Evolutionary conservation across 495 filamentous ascomycete genomes (phyloP).

Genomic region (Penicillium arizonense): DNA sequence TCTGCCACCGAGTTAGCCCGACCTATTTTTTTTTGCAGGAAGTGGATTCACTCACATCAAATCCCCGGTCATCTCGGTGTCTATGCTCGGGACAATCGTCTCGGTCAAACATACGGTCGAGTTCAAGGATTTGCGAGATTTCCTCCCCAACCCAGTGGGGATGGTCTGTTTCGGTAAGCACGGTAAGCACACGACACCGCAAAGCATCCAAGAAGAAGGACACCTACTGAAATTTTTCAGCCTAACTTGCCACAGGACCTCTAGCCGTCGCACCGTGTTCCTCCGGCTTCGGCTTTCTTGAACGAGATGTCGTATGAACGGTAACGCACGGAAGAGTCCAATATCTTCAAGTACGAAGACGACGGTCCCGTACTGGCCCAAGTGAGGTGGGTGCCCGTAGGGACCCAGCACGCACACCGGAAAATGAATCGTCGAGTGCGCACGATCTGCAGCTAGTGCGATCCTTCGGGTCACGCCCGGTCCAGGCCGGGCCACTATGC

Average conservation of each 20-base stretch:
- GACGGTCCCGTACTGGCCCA: constrained; percentile 2
- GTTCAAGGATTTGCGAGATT: neutral
- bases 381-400: neutral
- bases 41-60: neutral
- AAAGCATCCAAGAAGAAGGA: neutral
- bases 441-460: neutral
- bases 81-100: neutral
- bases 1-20: neutral
- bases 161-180: neutral
- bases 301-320: constrained; percentile 4
- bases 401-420: constrained; percentile 2
- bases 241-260: constrained; percentile 1
- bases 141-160: neutral
- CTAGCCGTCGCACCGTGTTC: neutral
- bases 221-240: neutral
- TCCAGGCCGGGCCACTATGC: neutral
- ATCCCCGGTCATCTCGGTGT: neutral
- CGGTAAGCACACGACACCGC: neutral
- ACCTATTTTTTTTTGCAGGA: neutral
- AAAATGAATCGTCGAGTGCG: neutral
- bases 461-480: neutral
- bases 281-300: neutral
- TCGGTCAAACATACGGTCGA: neutral
- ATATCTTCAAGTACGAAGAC: constrained; percentile 4
- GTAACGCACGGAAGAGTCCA: neutral